These are phyloP conservation scores for Rhodotorula kratochvilovae DNA, from an alignment of 768 basidiomycete genomes.

Conservation along the genomic window DNA sequence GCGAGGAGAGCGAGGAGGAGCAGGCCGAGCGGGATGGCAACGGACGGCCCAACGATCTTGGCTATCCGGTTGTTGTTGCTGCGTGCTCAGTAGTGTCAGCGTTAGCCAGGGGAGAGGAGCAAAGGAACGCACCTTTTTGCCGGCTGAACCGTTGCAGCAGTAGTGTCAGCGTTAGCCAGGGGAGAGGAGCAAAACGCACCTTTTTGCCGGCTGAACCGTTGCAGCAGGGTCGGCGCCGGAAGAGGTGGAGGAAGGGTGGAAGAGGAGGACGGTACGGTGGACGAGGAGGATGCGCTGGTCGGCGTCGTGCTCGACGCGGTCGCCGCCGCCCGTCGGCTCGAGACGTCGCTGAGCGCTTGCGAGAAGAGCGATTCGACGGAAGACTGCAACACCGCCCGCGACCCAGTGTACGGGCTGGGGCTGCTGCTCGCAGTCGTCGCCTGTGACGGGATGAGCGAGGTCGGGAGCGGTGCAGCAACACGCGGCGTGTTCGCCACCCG, in stretches of 20 bases:
- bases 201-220: neutral
- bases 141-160: too few relatives aligned
- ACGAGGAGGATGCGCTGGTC: neutral
- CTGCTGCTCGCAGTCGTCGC: neutral
- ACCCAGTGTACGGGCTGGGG: conserved; percentile 5
- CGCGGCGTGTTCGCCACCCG: neutral
- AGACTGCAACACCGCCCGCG: conserved; percentile 6
- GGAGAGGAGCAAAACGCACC: neutral
- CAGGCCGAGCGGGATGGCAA: conserved; percentile 28
- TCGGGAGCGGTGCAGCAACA: neutral
- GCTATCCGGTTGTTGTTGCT: conserved; percentile 20
- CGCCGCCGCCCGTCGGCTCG: neutral
- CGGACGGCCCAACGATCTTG: conserved; percentile 29
- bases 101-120: too few relatives aligned
- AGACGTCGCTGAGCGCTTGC: conserved; percentile 1
- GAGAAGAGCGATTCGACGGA: conserved; percentile 18
- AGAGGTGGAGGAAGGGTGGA: neutral
- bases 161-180: neutral
- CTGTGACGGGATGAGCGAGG: neutral
- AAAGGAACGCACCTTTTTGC: neutral
- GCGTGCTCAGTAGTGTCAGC: neutral
- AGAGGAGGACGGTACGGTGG: neutral
- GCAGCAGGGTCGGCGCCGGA: neutral
- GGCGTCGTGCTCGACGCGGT: neutral
- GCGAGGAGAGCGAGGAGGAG: conserved; percentile 14